Base-by-base conservation (phyloP, 2,329 filamentous ascomycete genomes). In the Tolypocladium nubicola region DNA sequence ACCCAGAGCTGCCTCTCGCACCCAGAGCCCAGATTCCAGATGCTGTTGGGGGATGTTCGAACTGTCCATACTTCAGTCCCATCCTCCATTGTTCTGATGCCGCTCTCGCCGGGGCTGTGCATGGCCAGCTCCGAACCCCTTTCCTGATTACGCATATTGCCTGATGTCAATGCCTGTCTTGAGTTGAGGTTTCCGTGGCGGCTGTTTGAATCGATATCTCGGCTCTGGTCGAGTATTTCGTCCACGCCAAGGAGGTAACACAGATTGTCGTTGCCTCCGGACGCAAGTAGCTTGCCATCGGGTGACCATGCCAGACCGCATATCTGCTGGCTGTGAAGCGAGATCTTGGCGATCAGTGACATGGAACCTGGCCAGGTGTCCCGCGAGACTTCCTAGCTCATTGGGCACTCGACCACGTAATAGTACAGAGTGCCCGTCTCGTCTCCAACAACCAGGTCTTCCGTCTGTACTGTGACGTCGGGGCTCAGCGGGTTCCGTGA, bases 271-370 rank as follows among this genome's bases (percentile, higher is more conserved):
- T 99, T 97, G 30, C 89, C 90, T 8, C 94, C 92, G 5, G 89
- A 91, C 16, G 90, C 90, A 68, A 99, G 92, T 40, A 85, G 79
- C 3, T 79, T 78, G 4, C 90, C 90, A 65, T 89, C 84, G 3
- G 77, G 76, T 4, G 90, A 92, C 90, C 92, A 97, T 3, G 89
- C 82, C n/a, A 99, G 76, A 1, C 93, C 93, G 66, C 94, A 99
- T 56, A 99, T 87, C 67, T 97, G 92, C 71, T 97, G 91, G 1
- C 79, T 83, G 68, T 97, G 93, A 9, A 90, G 83, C 38, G 80
- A 80, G 64, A 97, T 86, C 62, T 86, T 85, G 26, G 88, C 86
- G 55, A 96, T 75, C 30, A 97, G 76, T 1, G 82, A 89, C 76
- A 96, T 86, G 39, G 85, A 80, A 16, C 92, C 91, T 37, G 84